Conservation (phyloP, 2,329 filamentous ascomycete species). For the Colletotrichum falcatum region DNA sequence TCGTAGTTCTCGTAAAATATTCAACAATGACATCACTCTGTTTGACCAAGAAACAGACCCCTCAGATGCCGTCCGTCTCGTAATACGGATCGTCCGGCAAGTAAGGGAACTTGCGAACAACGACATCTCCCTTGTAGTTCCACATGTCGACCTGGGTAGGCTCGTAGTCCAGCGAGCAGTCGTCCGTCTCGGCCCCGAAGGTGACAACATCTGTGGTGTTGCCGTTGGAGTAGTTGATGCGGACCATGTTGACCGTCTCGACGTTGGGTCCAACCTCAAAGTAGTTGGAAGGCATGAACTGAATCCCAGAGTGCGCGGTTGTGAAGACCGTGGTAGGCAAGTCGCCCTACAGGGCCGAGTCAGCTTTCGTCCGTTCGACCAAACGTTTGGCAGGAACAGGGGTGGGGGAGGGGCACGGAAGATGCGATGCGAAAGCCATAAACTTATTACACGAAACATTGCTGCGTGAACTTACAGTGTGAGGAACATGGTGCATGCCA, state of each 20-base stretch:
- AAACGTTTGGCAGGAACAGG: not conserved
- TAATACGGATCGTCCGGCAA: constrained; percentile 25
- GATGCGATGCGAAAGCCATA: not conserved
- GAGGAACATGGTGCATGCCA: constrained; percentile 69
- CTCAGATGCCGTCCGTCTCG: constrained; percentile 31
- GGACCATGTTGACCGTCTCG: constrained; percentile 49
- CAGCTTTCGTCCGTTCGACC: not conserved
- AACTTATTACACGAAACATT: not conserved
- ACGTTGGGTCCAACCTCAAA: constrained; percentile 47
- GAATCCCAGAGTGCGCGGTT: constrained; percentile 54
- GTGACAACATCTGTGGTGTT: constrained; percentile 47
- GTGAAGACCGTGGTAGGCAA: constrained; percentile 63
- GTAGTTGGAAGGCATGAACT: constrained; percentile 57
- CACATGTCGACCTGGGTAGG: constrained; percentile 47
- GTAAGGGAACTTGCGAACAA: constrained; percentile 37
- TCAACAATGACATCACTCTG: not conserved
- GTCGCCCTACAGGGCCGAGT: constrained; percentile 45
- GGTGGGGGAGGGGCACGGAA: too few relatives aligned
- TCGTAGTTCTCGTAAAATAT: not conserved
- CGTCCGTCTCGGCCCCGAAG: constrained; percentile 50
- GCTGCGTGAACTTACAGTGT: constrained; percentile 50
- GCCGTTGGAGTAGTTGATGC: constrained; percentile 53
- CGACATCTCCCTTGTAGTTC: constrained; percentile 44
- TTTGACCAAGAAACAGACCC: not conserved
- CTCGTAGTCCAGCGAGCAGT: constrained; percentile 48